Conservation (phyloP, 352 stramenopile genomes). For the Pelagophyceae sp. region DNA sequence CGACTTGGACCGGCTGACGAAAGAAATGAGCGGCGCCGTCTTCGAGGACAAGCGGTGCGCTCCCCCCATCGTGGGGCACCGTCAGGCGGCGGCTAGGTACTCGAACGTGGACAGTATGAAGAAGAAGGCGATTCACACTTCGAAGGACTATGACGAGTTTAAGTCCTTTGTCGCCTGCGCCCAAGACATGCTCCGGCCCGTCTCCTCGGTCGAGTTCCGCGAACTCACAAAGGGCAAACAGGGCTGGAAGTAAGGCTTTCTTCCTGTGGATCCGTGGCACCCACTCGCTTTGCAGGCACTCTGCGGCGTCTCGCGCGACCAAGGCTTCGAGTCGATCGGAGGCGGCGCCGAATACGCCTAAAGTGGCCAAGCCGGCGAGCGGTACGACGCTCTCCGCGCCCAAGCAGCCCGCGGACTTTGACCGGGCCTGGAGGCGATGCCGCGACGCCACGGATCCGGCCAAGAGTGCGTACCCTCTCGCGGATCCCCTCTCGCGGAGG, state of each 20-base stretch:
- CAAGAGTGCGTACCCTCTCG: too few relatives aligned
- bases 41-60: not conserved
- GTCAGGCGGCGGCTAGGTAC: too few relatives aligned
- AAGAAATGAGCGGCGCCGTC: not conserved
- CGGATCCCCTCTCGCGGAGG: not conserved
- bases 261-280: too few relatives aligned
- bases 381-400: too few relatives aligned
- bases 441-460: too few relatives aligned
- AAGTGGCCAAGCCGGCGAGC: too few relatives aligned
- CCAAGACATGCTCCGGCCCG: constrained; percentile 23
- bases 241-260: constrained; percentile 15
- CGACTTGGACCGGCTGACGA: not conserved
- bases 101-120: constrained; percentile 26
- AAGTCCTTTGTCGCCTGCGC: constrained; percentile 26
- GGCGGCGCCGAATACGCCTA: too few relatives aligned
- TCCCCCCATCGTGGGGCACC: too few relatives aligned
- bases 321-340: too few relatives aligned
- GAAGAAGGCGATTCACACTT: constrained; percentile 26
- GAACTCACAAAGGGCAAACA: not conserved
- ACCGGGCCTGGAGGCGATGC: not conserved
- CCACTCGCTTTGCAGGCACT: too few relatives aligned
- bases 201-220: constrained; percentile 18
- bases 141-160: constrained; percentile 25
- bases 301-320: too few relatives aligned
- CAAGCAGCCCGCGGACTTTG: not conserved